Conservation (phyloP, 2,329 filamentous ascomycete species). For the Teratosphaeria zuluensis region DNA sequence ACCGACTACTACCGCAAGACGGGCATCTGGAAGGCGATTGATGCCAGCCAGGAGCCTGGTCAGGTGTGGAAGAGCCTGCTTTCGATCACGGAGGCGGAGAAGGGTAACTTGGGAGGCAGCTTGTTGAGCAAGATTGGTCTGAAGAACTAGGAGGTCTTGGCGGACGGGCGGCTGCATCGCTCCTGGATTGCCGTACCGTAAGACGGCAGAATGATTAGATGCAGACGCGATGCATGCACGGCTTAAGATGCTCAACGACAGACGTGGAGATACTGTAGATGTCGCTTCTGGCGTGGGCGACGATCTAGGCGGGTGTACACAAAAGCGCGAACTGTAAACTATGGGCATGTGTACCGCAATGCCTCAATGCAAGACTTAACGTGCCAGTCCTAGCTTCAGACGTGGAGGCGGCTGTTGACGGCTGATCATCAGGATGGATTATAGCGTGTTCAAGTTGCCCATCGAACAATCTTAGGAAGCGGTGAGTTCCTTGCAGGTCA, state of each 20-base stretch:
- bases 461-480: too few relatives aligned
- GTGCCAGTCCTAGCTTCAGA: background rate
- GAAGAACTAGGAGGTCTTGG: conserved; percentile 12
- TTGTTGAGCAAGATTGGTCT: conserved; percentile 48
- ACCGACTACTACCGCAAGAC: conserved; percentile 95
- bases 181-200: conserved; percentile 1
- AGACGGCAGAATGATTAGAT: background rate
- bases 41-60: conserved; percentile 90
- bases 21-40: conserved; percentile 91
- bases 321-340: conserved; percentile 1
- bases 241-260: background rate
- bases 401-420: background rate
- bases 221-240: background rate
- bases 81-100: conserved; percentile 58
- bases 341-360: conserved; percentile 2
- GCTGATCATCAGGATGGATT: background rate
- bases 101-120: conserved; percentile 30
- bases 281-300: background rate
- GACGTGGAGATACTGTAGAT: background rate
- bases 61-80: conserved; percentile 93
- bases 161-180: background rate
- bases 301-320: background rate
- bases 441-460: too few relatives aligned
- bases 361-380: conserved; percentile 3
- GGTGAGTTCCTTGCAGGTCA: too few relatives aligned